Percentiles rank a stretch among this genome's conserved stretches.
Evolutionary conservation across 192 early-diverging fungal genomes (phyloP).

Genomic region (Podila epicladia): DNA sequence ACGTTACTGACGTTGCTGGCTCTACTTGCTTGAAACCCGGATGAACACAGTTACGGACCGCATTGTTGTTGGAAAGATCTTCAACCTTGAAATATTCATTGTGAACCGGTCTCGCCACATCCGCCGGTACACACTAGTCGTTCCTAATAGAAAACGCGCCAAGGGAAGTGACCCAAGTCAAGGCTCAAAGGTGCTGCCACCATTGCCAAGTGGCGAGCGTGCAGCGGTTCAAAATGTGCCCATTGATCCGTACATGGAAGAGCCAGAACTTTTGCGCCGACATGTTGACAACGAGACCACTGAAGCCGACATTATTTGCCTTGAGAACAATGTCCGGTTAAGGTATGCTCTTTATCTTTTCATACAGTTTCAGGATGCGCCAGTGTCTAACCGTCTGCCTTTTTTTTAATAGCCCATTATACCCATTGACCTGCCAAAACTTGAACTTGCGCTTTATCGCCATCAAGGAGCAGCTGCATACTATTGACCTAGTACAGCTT

Average conservation of each 20-base stretch:
- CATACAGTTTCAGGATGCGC: neutral
- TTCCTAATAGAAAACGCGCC: conserved; percentile 65
- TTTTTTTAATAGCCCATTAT: conserved; percentile 52
- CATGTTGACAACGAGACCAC: conserved; percentile 67
- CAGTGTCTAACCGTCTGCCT: neutral
- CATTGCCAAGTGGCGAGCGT: conserved; percentile 50
- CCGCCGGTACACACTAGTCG: conserved; percentile 60
- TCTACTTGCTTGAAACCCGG: neutral
- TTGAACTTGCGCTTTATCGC: conserved; percentile 67
- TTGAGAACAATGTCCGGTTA: conserved; percentile 68
- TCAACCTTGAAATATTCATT: conserved; percentile 63
- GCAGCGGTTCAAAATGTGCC: conserved; percentile 44
- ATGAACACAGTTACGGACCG: conserved; percentile 36
- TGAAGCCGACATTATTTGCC: conserved; percentile 66
- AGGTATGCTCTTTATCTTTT: conserved; percentile 45
- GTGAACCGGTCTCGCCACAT: conserved; percentile 64
- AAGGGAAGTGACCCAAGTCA: conserved; percentile 52
- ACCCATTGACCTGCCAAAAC: conserved; percentile 65
- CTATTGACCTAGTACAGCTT: conserved; percentile 64
- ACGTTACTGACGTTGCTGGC: neutral
- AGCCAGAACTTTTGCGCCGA: conserved; percentile 61
- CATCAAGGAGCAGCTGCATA: conserved; percentile 64
- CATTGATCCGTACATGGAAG: conserved; percentile 68
- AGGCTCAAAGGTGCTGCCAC: conserved; percentile 51
- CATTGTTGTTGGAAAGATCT: conserved; percentile 61